Evolutionary conservation across 192 early-diverging fungal species (phyloP).

Genomic region (Rhizophagus clarus): DNA sequence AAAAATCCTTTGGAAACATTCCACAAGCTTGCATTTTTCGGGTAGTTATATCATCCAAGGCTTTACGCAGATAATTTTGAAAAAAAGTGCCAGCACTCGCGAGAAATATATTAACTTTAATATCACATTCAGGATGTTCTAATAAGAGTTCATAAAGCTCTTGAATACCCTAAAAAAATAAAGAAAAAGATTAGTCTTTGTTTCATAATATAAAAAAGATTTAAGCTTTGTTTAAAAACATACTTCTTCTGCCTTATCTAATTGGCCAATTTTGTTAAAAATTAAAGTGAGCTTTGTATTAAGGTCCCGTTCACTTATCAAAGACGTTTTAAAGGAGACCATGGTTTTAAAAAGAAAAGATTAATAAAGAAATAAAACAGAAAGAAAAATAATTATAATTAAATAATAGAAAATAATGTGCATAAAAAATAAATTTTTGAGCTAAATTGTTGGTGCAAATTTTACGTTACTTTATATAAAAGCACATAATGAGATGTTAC

Average conservation of each 20-base stretch:
- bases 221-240: neutral
- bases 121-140: conserved; percentile 64
- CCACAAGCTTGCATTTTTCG: conserved; percentile 23
- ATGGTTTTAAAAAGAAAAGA: neutral
- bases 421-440: neutral
- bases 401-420: too few relatives aligned
- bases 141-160: conserved; percentile 78
- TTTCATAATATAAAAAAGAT: too few relatives aligned
- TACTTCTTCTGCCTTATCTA: conserved; percentile 68
- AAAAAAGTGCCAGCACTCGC: conserved; percentile 70
- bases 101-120: conserved; percentile 62
- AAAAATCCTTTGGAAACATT: conserved; percentile 2
- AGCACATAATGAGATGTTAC: neutral
- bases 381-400: too few relatives aligned
- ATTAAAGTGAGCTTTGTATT: conserved; percentile 67
- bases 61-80: conserved; percentile 74
- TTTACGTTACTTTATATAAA: neutral
- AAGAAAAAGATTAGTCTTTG: neutral
- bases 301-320: conserved; percentile 55
- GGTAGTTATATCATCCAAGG: conserved; percentile 42
- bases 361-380: neutral
- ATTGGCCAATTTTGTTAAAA: conserved; percentile 72
- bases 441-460: neutral
- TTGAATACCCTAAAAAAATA: conserved; percentile 57
- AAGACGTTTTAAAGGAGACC: neutral